These are phyloP conservation scores for Ophiognomonia clavigignenti-juglandacearum DNA, from an alignment of 2,329 filamentous ascomycete species.

Conservation along the genomic window DNA sequence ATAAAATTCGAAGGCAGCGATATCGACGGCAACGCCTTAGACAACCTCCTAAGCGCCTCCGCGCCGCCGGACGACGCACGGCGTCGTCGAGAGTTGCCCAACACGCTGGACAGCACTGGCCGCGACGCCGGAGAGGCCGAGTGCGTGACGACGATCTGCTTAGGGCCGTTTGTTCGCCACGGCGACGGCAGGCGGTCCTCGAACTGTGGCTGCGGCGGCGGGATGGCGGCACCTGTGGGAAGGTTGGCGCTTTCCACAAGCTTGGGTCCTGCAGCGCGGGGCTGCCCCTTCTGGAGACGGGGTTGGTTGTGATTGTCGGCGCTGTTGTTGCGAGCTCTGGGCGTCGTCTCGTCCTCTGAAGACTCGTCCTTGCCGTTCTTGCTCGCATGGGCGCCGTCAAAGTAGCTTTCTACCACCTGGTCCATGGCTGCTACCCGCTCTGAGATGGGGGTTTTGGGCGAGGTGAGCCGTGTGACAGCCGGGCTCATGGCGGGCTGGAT, in stretches of 20 bases:
- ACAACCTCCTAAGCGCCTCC: conserved; percentile 52
- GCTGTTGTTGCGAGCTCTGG: no score
- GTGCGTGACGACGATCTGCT: conserved; percentile 27
- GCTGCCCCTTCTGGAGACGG: neutral
- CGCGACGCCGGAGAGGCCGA: conserved; percentile 22
- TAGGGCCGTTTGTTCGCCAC: conserved; percentile 39
- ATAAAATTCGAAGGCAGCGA: conserved; percentile 38
- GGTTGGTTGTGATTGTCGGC: no score
- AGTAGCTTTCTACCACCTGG: conserved; percentile 31
- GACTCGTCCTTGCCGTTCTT: conserved; percentile 12
- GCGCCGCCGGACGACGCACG: conserved; percentile 52
- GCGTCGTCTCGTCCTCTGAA: conserved; percentile 9
- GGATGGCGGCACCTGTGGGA: conserved; percentile 1
- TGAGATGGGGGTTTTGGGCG: conserved; percentile 48
- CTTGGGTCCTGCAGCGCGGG: no score
- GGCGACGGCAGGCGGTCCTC: conserved; percentile 24
- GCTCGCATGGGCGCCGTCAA: conserved; percentile 19
- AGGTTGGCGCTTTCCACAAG: neutral
- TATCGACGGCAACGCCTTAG: conserved; percentile 52
- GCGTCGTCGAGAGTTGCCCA: conserved; percentile 40
- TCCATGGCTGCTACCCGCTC: conserved; percentile 56
- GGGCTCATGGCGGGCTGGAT: conserved; percentile 56
- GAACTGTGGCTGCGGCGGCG: conserved; percentile 15
- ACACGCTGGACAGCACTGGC: conserved; percentile 39
- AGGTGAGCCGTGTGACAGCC: conserved; percentile 50